phyloP scores from a whole-genome alignment of 805 yeast genomes.

The Lipomyces starkeyi region DNA sequence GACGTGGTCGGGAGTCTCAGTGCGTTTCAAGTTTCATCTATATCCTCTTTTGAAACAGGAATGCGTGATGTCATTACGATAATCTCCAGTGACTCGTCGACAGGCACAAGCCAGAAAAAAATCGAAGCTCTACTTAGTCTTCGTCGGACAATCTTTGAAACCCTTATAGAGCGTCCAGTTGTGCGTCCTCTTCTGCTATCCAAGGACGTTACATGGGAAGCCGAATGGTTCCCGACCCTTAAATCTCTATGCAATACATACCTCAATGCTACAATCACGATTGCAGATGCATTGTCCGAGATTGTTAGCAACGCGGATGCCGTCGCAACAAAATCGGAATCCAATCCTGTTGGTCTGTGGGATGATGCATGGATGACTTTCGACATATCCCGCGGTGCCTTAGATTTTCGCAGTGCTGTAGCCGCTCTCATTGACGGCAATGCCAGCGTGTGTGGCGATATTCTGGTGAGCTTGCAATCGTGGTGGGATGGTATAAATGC shows the following conservation, averaged over 20 bases:
- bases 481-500: conserved; percentile 25
- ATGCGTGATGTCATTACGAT: conserved; percentile 9
- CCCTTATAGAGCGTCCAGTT: conserved; percentile 19
- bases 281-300: conserved; percentile 2
- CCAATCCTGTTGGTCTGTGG: conserved; percentile 22
- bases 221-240: conserved; percentile 22
- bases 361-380: conserved; percentile 31
- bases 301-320: background rate
- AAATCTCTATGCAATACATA: conserved; percentile 13
- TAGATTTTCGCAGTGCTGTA: conserved; percentile 25
- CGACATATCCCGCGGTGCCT: conserved; percentile 34
- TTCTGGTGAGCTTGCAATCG: conserved; percentile 11
- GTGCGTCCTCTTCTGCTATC: conserved; percentile 15
- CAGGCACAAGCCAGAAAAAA: background rate
- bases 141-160: conserved; percentile 20
- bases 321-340: background rate
- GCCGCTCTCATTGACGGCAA: conserved; percentile 23
- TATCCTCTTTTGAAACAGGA: conserved; percentile 20
- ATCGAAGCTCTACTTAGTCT: conserved; percentile 18
- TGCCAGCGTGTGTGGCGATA: conserved; percentile 4
- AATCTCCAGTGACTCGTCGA: background rate
- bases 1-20: conserved; percentile 1
- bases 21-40: conserved; percentile 7
- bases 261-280: conserved; percentile 9
- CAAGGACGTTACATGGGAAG: conserved; percentile 17